phyloP scores from a whole-genome alignment of 768 basidiomycete genomes.

The Boletus barrowsii region DNA sequence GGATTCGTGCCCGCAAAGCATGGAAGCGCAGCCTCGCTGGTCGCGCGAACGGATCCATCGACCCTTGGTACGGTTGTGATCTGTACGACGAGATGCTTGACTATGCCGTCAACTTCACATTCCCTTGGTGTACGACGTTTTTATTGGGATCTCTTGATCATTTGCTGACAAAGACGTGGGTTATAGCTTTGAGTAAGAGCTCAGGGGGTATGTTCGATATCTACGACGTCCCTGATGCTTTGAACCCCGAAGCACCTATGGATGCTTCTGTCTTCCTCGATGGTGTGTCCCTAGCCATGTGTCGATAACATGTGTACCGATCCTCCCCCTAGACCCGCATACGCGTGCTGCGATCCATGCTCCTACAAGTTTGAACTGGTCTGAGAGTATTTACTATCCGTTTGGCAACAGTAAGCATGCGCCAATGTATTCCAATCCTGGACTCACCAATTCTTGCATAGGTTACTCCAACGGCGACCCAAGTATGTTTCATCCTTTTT shows the following conservation, averaged over 20 bases:
- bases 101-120: slow-evolving; percentile 70
- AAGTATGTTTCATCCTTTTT: slow-evolving; percentile 25
- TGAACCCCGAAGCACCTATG: slow-evolving; percentile 46
- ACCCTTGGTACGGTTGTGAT: slow-evolving; percentile 65
- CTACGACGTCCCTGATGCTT: slow-evolving; percentile 56
- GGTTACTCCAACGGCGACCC: slow-evolving; percentile 26
- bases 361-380: slow-evolving; percentile 55
- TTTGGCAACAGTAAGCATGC: slow-evolving; percentile 31
- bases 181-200: slow-evolving; percentile 18
- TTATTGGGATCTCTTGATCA: not conserved
- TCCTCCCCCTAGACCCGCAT: slow-evolving; percentile 40
- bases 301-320: not conserved
- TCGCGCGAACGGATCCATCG: slow-evolving; percentile 53
- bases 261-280: slow-evolving; percentile 62
- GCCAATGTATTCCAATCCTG: not conserved
- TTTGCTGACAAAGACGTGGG: not conserved
- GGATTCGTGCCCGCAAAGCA: slow-evolving; percentile 21
- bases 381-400: slow-evolving; percentile 31
- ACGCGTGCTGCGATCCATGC: slow-evolving; percentile 66
- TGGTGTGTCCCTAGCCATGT: slow-evolving; percentile 35
- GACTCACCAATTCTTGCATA: slow-evolving; percentile 7
- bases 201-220: slow-evolving; percentile 40
- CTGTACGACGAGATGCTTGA: slow-evolving; percentile 64
- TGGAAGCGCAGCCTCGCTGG: slow-evolving; percentile 48
- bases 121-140: slow-evolving; percentile 49